phyloP scores from a whole-genome alignment of 768 basidiomycete genomes.

The Cystofilobasidium macerans region DNA sequence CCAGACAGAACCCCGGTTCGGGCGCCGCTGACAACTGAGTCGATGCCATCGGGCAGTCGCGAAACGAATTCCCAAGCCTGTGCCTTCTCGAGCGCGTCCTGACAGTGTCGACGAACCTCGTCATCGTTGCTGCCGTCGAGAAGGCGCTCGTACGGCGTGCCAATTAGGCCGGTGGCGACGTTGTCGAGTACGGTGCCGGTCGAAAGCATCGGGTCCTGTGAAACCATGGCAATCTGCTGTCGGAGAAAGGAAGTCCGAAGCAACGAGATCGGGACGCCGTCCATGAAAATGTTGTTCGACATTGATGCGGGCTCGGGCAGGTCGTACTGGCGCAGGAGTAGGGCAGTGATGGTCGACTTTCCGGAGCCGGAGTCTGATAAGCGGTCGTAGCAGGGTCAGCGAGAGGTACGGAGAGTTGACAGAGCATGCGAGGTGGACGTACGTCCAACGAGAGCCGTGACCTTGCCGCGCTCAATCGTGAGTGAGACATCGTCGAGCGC shows the following conservation, averaged over 20 bases:
- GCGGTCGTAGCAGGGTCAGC: neutral
- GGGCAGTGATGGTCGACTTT: conserved; percentile 33
- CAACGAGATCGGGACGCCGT: conserved; percentile 2
- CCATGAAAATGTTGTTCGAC: conserved; percentile 20
- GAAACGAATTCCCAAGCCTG: conserved; percentile 37
- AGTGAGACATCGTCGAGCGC: conserved; percentile 31
- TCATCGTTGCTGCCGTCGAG: conserved; percentile 30
- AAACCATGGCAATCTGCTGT: conserved; percentile 19
- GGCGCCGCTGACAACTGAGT: conserved; percentile 32
- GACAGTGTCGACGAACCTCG: conserved; percentile 25
- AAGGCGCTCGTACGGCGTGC: conserved; percentile 30
- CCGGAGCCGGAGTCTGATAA: conserved; percentile 34
- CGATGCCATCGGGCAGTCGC: conserved; percentile 33
- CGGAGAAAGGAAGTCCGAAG: conserved; percentile 16
- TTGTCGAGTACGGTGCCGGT: conserved; percentile 36
- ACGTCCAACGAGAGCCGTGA: conserved; percentile 35
- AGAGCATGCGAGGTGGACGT: neutral
- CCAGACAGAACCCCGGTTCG: conserved; percentile 35
- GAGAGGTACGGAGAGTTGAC: neutral
- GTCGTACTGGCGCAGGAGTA: conserved; percentile 36
- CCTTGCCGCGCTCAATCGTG: conserved; percentile 30
- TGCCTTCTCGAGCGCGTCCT: conserved; percentile 32
- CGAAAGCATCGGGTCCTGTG: conserved; percentile 25
- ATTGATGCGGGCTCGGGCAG: conserved; percentile 18
- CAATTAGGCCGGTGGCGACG: conserved; percentile 36